Percentiles rank a stretch among this genome's conserved stretches.
Conservation (phyloP, 495 filamentous ascomycete species). For the Penicillium nucicola region DNA sequence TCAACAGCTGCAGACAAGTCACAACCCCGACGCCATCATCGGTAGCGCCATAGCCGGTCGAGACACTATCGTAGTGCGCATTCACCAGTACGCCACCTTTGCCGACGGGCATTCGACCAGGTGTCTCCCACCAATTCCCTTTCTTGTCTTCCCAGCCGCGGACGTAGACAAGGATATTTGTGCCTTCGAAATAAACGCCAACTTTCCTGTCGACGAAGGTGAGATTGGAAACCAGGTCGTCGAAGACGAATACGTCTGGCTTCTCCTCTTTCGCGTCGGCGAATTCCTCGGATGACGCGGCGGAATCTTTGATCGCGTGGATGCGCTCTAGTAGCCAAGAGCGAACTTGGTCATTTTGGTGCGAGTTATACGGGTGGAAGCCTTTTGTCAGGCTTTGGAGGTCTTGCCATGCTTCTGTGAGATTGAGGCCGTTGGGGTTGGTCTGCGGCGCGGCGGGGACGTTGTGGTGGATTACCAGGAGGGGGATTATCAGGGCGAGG, state of each 20-base stretch:
- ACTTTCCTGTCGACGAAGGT: constrained; percentile 46
- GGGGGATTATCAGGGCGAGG: constrained; percentile 62
- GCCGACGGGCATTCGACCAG: constrained; percentile 44
- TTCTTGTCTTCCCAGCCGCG: constrained; percentile 71
- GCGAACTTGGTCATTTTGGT: constrained; percentile 74
- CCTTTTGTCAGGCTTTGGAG: constrained; percentile 68
- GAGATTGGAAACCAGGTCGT: constrained; percentile 78
- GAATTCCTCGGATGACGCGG: constrained; percentile 28
- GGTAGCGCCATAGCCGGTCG: constrained; percentile 86
- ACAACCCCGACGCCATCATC: constrained; percentile 92
- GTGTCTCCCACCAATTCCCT: constrained; percentile 60
- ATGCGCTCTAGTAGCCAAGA: constrained; percentile 73
- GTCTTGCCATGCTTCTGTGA: constrained; percentile 85
- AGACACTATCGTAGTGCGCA: constrained; percentile 93
- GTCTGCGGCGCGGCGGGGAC: constrained; percentile 67
- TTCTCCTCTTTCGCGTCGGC: constrained; percentile 19
- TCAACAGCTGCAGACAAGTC: constrained; percentile 80
- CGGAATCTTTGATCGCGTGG: constrained; percentile 60
- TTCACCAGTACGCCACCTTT: constrained; percentile 86
- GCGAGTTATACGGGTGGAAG: constrained; percentile 88
- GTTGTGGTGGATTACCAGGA: constrained; percentile 71
- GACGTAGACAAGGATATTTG: constrained; percentile 89
- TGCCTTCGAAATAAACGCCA: constrained; percentile 81
- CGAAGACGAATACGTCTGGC: constrained; percentile 62
- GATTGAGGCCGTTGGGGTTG: constrained; percentile 60